phyloP scores from a whole-genome alignment of 768 basidiomycete species.

The Leccinum ochraceum region DNA sequence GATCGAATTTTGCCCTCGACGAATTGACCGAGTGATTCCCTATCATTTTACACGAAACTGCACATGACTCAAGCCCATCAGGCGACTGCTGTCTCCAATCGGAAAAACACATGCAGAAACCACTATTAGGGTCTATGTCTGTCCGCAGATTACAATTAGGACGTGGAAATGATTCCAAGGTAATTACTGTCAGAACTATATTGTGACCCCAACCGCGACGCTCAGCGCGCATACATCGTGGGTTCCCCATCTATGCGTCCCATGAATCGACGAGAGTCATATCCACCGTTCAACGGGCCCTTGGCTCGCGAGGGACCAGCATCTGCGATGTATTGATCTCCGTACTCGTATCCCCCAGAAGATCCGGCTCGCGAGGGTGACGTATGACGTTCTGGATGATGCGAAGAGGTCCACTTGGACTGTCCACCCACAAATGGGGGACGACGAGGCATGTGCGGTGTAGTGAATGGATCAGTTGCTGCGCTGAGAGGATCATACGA shows the following conservation, averaged over 20 bases:
- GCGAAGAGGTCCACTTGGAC: not conserved
- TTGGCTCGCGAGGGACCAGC: conserved; percentile 7
- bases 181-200: not conserved
- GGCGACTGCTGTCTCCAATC: too few species aligned
- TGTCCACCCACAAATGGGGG: conserved; percentile 5
- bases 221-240: not conserved
- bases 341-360: not conserved
- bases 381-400: not conserved
- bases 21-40: not conserved
- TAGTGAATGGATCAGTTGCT: not conserved
- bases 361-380: not conserved
- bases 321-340: not conserved
- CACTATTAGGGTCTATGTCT: not conserved
- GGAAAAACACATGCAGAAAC: too few species aligned
- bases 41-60: too few species aligned
- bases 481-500: not conserved
- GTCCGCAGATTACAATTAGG: not conserved
- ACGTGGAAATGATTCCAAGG: not conserved
- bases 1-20: not conserved
- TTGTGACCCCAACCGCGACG: not conserved
- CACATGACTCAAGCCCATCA: too few species aligned
- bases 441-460: not conserved
- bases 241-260: not conserved
- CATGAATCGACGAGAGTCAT: not conserved
- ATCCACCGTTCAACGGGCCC: not conserved